Conservation (phyloP, 2,329 filamentous ascomycete species). For the Paraconiothyrium brasiliense region DNA sequence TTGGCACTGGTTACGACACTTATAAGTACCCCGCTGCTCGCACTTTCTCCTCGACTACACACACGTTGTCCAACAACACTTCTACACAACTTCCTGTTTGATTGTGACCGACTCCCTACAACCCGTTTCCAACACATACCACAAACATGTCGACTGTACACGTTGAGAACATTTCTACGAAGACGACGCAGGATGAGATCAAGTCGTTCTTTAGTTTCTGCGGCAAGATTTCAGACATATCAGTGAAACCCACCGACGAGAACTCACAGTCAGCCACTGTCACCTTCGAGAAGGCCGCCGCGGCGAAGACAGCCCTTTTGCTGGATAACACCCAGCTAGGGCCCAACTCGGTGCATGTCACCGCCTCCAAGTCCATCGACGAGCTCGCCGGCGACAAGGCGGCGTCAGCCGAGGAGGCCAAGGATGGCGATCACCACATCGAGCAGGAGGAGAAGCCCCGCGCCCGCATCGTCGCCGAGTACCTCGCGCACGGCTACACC, state of each 20-base stretch:
- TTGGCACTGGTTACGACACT: neutral
- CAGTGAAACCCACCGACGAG: constrained; percentile 71
- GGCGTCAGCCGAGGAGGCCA: constrained; percentile 60
- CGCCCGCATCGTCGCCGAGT: constrained; percentile 92
- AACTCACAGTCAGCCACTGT: constrained; percentile 86
- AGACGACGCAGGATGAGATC: constrained; percentile 90
- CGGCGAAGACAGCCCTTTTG: constrained; percentile 94
- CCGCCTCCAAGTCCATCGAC: constrained; percentile 73
- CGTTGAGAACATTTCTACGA: constrained; percentile 85
- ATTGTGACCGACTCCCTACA: constrained; percentile 9
- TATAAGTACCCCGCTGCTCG: constrained; percentile 11
- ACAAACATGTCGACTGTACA: constrained; percentile 72
- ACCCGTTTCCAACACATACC: constrained; percentile 7
- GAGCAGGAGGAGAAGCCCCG: constrained; percentile 97
- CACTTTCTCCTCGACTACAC: neutral
- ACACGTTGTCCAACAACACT: constrained; percentile 8
- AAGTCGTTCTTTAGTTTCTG: constrained; percentile 97
- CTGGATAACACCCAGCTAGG: constrained; percentile 97
- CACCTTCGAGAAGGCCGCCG: constrained; percentile 95
- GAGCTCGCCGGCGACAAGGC: constrained; percentile 69
- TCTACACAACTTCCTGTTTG: neutral
- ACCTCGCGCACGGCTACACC: constrained; percentile 93
- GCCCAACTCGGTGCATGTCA: constrained; percentile 77
- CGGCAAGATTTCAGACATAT: constrained; percentile 88
- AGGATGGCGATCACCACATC: constrained; percentile 72